Percentiles rank a stretch among this genome's conserved stretches.
Conservation (phyloP, 2,329 filamentous ascomycete genomes). For the Aspergillus versicolor region DNA sequence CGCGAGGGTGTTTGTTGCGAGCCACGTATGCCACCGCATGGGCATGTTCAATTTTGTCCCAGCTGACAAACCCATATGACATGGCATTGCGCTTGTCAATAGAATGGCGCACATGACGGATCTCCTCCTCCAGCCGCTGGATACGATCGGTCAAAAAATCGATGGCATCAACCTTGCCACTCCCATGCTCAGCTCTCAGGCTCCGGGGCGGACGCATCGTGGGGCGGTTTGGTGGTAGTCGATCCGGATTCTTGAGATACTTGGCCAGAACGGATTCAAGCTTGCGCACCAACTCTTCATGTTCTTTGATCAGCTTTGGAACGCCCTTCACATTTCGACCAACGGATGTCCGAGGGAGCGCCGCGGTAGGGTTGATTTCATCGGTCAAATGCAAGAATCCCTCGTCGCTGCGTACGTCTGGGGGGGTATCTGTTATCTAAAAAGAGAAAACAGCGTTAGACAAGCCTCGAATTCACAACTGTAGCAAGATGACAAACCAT, state of each 20-base stretch:
- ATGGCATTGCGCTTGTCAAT: constrained; percentile 87
- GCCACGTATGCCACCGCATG: constrained; percentile 82
- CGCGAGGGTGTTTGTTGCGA: constrained; percentile 76
- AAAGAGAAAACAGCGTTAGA: constrained; percentile 30
- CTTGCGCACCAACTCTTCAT: constrained; percentile 75
- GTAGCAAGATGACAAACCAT: constrained; percentile 45
- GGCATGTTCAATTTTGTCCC: constrained; percentile 81
- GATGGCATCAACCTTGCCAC: constrained; percentile 84
- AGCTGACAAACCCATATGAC: constrained; percentile 92
- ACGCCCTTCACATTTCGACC: constrained; percentile 90
- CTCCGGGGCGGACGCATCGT: constrained; percentile 77
- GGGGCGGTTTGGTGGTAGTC: constrained; percentile 74
- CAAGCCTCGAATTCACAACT: background rate
- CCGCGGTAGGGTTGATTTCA: constrained; percentile 72
- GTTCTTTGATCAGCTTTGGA: constrained; percentile 79
- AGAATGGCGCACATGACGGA: constrained; percentile 76
- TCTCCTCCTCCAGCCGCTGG: constrained; percentile 74
- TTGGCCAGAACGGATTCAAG: constrained; percentile 82
- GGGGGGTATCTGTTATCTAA: constrained; percentile 79
- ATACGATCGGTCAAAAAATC: constrained; percentile 89
- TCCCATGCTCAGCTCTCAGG: constrained; percentile 67
- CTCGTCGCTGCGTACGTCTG: constrained; percentile 75
- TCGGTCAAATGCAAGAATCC: constrained; percentile 84
- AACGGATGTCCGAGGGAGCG: constrained; percentile 76
- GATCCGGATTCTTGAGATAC: constrained; percentile 83